Evolutionary conservation across 2,329 filamentous ascomycete species (phyloP).

Genomic region (Xylaria sp.): DNA sequence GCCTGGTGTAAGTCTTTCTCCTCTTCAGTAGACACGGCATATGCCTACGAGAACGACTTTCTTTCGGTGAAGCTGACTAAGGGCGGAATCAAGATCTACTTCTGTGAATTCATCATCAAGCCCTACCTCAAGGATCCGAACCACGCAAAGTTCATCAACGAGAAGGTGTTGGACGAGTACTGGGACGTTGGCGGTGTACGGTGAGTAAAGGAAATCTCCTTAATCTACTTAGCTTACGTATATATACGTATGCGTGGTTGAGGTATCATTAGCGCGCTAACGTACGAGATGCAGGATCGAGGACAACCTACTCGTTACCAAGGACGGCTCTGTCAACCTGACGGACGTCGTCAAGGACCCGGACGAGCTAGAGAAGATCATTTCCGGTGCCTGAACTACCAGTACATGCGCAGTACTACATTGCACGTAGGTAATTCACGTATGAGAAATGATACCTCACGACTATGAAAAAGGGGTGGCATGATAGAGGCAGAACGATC

Average conservation of each 20-base stretch:
- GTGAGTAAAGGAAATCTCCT: conserved; percentile 42
- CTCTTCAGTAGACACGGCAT: neutral
- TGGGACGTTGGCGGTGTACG: conserved; percentile 80
- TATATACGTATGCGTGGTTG: neutral
- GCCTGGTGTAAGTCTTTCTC: conserved; percentile 68
- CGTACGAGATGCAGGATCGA: conserved; percentile 50
- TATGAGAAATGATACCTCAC: neutral
- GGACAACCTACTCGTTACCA: conserved; percentile 74
- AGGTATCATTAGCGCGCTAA: conserved; percentile 25
- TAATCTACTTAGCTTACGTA: neutral
- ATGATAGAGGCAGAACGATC: too few relatives aligned
- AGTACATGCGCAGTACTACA: too few relatives aligned
- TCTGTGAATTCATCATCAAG: conserved; percentile 85
- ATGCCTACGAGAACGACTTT: neutral
- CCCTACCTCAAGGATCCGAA: conserved; percentile 75
- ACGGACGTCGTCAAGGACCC: conserved; percentile 73
- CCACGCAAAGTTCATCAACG: conserved; percentile 77
- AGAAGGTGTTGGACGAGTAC: conserved; percentile 72
- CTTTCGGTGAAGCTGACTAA: conserved; percentile 8
- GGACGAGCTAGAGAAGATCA: conserved; percentile 61
- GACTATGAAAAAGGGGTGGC: too few relatives aligned
- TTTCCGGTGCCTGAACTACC: conserved; percentile 34
- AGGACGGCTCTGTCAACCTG: conserved; percentile 70
- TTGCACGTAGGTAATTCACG: neutral
- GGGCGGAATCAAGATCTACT: conserved; percentile 70